Base-by-base conservation (phyloP, 352 stramenopile genomes). In the Phytophthora melonis region DNA sequence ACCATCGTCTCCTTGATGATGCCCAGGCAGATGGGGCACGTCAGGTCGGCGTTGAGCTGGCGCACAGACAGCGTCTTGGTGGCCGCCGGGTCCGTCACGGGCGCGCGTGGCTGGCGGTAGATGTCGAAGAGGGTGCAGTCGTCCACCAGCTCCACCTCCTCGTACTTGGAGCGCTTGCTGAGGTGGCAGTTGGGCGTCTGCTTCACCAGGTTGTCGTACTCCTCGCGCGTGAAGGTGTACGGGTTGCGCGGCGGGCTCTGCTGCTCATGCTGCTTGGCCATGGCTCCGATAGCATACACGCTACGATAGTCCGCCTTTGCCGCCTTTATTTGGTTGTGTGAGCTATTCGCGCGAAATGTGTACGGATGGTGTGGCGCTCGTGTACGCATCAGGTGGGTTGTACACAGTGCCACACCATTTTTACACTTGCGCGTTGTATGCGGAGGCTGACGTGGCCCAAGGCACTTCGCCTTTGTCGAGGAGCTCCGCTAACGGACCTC, bases 111-210 rank as follows among this genome's bases (percentile, higher is more conserved):
- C 59, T 94, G 83, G 10, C 93, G 87, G 77, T 97, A 94, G 49
- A 98, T 87, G 70, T 98, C 93, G 70, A 92, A 98, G 10, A 97
- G 79, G 47, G 93, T 97, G 72, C 94, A 93, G 67, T 93, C 91
- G 43, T 96, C 89, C 30, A 97, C 78, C 21, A 97, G 78, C 66
- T 92, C 87, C 21, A 93, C 75, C 68, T 98, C 93, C 66, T 95
- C 84, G 84, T 95, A 98, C 66, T 94, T 88, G 30, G 86, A 95
- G 62, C 84, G 80, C 16, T 83, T 72, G 63, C 88, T 97, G 32
- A 88, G 39, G 9, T 85, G 74, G 41, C 53, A 68, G 52, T 87
- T 79, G 27, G 80, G 69, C 23, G 86, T 79, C 7, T 72, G 68
- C 18, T 56, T 36, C 34, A 93, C 83, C 32, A 91, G 67, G n/a